These are phyloP conservation scores for Nicotiana noctiflora DNA, from an alignment of 257 asterid genomes.

Conservation along the genomic window DNA sequence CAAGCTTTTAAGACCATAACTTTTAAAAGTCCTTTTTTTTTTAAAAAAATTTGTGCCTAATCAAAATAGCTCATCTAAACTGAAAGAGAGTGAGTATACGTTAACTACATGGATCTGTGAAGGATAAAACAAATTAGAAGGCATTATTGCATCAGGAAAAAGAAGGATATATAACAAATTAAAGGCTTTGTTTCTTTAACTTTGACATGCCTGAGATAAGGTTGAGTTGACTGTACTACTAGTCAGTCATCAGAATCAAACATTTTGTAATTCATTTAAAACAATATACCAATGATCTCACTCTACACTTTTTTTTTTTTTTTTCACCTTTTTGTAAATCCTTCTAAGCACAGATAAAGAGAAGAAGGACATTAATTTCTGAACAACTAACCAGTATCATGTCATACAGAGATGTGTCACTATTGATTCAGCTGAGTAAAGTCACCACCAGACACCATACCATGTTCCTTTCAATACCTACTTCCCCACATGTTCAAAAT, in stretches of 20 bases:
- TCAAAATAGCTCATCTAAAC: too few relatives aligned
- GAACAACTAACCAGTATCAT: background rate
- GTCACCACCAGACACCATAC: background rate
- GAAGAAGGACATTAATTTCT: background rate
- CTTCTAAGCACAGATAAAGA: background rate
- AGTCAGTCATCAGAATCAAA: background rate
- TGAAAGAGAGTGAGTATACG: too few relatives aligned
- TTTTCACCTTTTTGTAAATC: too few relatives aligned
- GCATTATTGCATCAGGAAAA: background rate
- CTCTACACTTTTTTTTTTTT: too few relatives aligned
- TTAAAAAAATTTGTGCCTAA: too few relatives aligned
- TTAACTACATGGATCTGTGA: too few relatives aligned
- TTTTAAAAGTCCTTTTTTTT: too few relatives aligned
- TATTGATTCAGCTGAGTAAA: background rate
- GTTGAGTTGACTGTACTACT: background rate
- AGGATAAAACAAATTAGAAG: too few relatives aligned
- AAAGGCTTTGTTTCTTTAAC: background rate
- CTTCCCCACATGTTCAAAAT: background rate
- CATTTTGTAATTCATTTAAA: background rate
- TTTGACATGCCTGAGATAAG: background rate
- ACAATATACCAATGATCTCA: background rate
- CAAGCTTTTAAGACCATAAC: too few relatives aligned
- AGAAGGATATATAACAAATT: too few relatives aligned
- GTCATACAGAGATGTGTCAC: conserved; percentile 2
- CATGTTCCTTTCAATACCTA: background rate